These are phyloP conservation scores for Solanum chacoense DNA, from an alignment of 305 asterid genomes.

Conservation along the genomic window DNA sequence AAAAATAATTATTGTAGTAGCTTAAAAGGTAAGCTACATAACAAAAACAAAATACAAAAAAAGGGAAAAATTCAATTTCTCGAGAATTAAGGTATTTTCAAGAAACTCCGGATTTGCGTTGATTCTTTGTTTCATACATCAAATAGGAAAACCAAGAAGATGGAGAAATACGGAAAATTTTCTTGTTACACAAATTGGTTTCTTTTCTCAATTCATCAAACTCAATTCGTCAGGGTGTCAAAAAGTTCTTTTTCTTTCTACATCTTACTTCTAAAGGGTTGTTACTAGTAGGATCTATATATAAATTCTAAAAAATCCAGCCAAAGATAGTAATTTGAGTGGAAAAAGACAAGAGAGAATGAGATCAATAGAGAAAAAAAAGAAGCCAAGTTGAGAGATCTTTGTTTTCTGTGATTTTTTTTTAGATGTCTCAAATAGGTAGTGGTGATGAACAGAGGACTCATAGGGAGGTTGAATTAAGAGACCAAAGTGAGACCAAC, in stretches of 20 bases:
- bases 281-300: neutral
- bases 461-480: neutral
- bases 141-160: neutral
- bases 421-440: neutral
- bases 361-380: neutral
- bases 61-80: neutral
- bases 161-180: neutral
- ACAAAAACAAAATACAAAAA: neutral
- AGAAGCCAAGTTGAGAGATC: neutral
- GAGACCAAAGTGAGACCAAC: neutral
- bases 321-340: neutral
- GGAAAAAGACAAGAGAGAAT: neutral
- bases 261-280: neutral
- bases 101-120: neutral
- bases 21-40: neutral
- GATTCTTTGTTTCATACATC: neutral
- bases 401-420: neutral
- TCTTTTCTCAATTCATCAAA: neutral
- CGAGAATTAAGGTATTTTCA: neutral
- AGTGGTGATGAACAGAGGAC: neutral
- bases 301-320: neutral
- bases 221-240: neutral
- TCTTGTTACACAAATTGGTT: neutral
- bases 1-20: neutral
- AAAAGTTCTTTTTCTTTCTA: neutral